Base-by-base conservation (phyloP, 257 asterid species). In the Solanum bukasovii region DNA sequence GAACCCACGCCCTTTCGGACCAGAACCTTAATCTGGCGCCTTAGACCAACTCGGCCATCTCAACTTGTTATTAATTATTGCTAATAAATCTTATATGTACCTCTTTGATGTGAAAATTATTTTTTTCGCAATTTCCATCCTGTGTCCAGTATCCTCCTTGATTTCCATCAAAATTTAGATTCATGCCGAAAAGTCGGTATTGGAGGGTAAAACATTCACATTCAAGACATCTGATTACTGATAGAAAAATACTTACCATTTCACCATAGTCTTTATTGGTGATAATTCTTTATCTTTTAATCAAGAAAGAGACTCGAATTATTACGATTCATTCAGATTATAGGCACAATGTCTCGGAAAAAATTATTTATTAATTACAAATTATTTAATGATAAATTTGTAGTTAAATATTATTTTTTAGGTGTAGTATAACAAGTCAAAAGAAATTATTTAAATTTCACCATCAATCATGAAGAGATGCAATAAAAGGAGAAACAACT, bases 1-100 rank as follows among this genome's bases (percentile, higher is more conserved):
- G 96, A 95, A 94, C 97, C 98, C 98, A 94, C 98, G 98, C 98
- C 98, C 98, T 95, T 96, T 94, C 96, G 98, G 99, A 97, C 98
- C 98, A 94, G 95, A 97, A 97, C 99, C 99, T 96, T 97, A 94
- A 93, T 95, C 98, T 95, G 98, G 98, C 98, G 99, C 99, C 98
- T 95, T 96, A 96, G 99, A 97, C 99, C 98, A 96, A 95, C 98
- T 97, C 99, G 98, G 98, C 98, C 99, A 96, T 97, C 90, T 94
- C 99, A 95, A 96, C 98, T 1, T 29, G 3, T 16, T 1, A 4
- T 4, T 9, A 0, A 33, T 0, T 42, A 11, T 46, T 12, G 20
- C 0, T n/a, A n/a, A n/a, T 65, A 65, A 7, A 18, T 56, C 0
- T 52, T 52, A 52, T 16, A 52, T 18, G 4, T 16, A 52, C 0